Evolutionary conservation across 2,329 filamentous ascomycete genomes (phyloP).

Genomic region (Ophiocordyceps camponoti-leonardi): DNA sequence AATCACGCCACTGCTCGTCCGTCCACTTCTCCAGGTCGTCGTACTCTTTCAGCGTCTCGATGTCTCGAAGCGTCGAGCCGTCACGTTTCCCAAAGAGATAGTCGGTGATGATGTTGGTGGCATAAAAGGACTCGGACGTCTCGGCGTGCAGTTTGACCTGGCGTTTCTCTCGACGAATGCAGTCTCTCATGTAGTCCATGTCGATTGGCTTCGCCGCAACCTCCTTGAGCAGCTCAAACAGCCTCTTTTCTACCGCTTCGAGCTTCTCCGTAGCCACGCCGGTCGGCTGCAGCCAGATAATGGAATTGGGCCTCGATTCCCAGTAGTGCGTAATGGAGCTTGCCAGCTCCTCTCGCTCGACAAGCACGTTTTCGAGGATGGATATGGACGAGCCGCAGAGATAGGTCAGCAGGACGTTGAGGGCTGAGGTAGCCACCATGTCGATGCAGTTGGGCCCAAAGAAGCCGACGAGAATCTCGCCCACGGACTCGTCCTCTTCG

Average conservation of each 20-base stretch:
- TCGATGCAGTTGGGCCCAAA: constrained; percentile 74
- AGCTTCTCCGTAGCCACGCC: constrained; percentile 80
- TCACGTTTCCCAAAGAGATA: constrained; percentile 80
- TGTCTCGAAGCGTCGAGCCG: constrained; percentile 53
- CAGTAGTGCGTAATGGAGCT: constrained; percentile 69
- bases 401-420: constrained; percentile 70
- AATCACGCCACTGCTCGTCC: constrained; percentile 68
- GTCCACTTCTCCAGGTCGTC: constrained; percentile 63
- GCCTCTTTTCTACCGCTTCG: constrained; percentile 63
- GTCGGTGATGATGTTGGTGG: constrained; percentile 74
- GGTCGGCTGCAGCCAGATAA: constrained; percentile 74
- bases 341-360: constrained; percentile 83
- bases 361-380: constrained; percentile 76
- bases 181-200: constrained; percentile 80
- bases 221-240: constrained; percentile 70
- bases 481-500: constrained; percentile 87
- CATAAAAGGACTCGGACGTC: constrained; percentile 63
- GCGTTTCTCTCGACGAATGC: constrained; percentile 63
- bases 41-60: constrained; percentile 39
- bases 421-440: constrained; percentile 46
- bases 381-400: constrained; percentile 88
- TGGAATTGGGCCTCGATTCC: constrained; percentile 62
- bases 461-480: constrained; percentile 74
- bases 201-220: constrained; percentile 68
- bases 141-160: constrained; percentile 76